phyloP scores from a whole-genome alignment of 2,329 filamentous ascomycete genomes.

The Colletotrichum sp. region DNA sequence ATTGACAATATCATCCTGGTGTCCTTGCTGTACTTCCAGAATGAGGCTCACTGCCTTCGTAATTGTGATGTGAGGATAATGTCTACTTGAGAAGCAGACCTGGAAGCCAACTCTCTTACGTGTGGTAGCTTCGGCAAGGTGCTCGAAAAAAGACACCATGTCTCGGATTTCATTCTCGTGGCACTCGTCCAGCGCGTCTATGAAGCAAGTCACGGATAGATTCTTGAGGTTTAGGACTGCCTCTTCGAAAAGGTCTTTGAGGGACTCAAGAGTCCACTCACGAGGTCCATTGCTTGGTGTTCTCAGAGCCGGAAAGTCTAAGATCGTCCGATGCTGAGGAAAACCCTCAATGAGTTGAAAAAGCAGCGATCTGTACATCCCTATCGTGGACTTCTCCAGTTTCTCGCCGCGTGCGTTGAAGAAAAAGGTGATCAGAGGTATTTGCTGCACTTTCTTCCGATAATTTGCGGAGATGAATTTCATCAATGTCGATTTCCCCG shows the following conservation, averaged over 20 bases:
- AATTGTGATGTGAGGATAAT: conserved; percentile 24
- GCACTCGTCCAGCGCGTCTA: conserved; percentile 14
- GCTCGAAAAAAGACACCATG: background rate
- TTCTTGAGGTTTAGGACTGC: background rate
- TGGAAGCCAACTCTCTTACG: conserved; percentile 23
- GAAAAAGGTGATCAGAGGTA: background rate
- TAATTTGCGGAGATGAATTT: background rate
- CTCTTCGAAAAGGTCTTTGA: background rate
- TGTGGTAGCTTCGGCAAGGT: background rate
- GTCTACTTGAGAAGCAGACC: conserved; percentile 5
- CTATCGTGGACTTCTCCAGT: background rate
- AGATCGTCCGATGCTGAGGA: background rate
- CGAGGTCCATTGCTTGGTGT: accelerated
- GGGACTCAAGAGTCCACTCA: background rate
- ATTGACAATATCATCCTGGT: conserved; percentile 37
- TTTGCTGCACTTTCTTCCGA: background rate
- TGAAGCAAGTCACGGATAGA: conserved; percentile 9
- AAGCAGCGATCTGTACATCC: background rate
- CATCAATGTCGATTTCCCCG: background rate
- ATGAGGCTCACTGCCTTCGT: conserved; percentile 28
- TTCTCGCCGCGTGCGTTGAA: background rate
- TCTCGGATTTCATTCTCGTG: background rate
- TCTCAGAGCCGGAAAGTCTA: background rate
- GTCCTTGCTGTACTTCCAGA: conserved; percentile 27
- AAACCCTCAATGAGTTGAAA: background rate